Base-by-base conservation (phyloP, 805 yeast genomes). In the Yamadazyma phyllophila region DNA sequence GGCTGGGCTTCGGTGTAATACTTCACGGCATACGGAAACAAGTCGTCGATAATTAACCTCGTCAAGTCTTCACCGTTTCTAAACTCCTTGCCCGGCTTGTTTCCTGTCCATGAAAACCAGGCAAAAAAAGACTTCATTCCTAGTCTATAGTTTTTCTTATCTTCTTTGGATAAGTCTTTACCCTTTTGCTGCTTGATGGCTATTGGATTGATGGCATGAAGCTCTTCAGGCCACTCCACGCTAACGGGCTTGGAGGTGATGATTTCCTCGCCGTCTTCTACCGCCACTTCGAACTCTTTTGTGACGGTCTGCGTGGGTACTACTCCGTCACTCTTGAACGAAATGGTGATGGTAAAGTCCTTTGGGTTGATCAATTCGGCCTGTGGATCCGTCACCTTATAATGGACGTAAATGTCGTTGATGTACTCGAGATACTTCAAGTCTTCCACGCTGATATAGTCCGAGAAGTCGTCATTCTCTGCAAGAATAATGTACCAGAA, bases 401-500 rank as follows among this genome's bases (percentile, higher is more conserved):
- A 79, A 12, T 76, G 65, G 2, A 92, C 85, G 50, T 74, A 74
- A 7, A 92, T 69, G 50, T 87, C 86, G 29, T 65, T 69, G 46
- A 91, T 76, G 39, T 65, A 62, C 56, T 90, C 97, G 39, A 90
- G 61, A 55, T 78, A 85, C 60, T 83, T 83, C 66, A 83, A 80
- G 63, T 91, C 97, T 32, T 85, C 87, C 1, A 84, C 80, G 26
- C 81, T 75, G 14, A 91, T 70, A 61, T 79, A 88, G 51, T 90
- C 96, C 12, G 87, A 84, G 59, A 92, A 86, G 52, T 88, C 96
- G 42, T 86, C 85, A 56, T 85, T 85, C 58, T 87, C 88, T 2
- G 91, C 89, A 9, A 92, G 65, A 0, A 87, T 96, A 43, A 85
- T 78, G 56, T 86, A 84, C 98, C 98, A 92, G 63, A 92, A 90